A percentile compares a stretch with the other conserved stretches of the same genome.
Evolutionary conservation across 2,329 filamentous ascomycete genomes (phyloP).

Genomic region (Samsoniella hepiali): DNA sequence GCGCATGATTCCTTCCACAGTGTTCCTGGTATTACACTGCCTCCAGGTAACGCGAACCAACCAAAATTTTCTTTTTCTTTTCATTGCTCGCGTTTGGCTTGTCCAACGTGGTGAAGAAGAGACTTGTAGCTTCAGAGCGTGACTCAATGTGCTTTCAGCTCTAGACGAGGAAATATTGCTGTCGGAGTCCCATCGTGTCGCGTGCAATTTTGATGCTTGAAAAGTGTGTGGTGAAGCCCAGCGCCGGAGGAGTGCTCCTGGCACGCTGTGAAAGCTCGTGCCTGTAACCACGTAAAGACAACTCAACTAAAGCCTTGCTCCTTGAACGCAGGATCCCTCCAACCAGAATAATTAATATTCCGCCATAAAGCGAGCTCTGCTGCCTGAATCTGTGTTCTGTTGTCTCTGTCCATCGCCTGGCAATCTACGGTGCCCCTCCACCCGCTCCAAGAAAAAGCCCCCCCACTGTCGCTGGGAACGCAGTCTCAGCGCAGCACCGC

Average conservation of each 20-base stretch:
- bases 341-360: neutral
- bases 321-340: too few species aligned
- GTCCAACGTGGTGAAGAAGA: constrained; percentile 40
- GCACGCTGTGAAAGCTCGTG: neutral
- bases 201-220: neutral
- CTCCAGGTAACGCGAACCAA: constrained; percentile 42
- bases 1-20: constrained; percentile 39
- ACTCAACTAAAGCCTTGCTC: neutral
- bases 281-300: constrained; percentile 3
- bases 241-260: neutral
- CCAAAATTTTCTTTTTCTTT: constrained; percentile 28
- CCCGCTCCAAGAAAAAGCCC: constrained; percentile 27
- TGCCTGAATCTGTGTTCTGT: neutral
- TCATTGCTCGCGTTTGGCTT: constrained; percentile 39
- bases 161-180: too few species aligned
- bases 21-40: constrained; percentile 47
- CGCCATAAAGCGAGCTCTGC: neutral
- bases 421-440: neutral
- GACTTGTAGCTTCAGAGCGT: constrained; percentile 20
- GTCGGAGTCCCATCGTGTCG: neutral
- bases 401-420: neutral
- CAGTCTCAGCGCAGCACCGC: neutral
- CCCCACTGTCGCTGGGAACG: constrained; percentile 6
- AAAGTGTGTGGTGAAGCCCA: too few species aligned
- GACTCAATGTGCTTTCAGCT: too few species aligned